phyloP scores from a whole-genome alignment of 2,329 filamentous ascomycete species.

The Penicillium decumbens region DNA sequence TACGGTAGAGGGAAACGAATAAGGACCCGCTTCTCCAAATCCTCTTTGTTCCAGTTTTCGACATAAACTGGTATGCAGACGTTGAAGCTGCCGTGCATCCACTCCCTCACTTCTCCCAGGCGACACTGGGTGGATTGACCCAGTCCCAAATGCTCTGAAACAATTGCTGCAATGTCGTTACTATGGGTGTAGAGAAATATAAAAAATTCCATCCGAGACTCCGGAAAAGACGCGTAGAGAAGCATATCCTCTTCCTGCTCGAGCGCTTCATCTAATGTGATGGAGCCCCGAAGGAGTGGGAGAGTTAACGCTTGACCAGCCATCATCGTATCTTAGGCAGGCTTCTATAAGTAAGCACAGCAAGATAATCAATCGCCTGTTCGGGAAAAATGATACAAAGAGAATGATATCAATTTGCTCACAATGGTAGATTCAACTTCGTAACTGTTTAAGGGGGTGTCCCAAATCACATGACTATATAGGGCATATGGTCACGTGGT shows the following conservation, averaged over 20 bases:
- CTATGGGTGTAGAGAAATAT: conserved; percentile 9
- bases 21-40: conserved; percentile 21
- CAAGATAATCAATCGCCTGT: too few relatives aligned
- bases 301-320: neutral
- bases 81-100: conserved; percentile 24
- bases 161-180: conserved; percentile 7
- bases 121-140: conserved; percentile 24
- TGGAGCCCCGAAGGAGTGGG: conserved; percentile 12
- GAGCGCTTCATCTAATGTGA: conserved; percentile 11
- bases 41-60: neutral
- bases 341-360: too few relatives aligned
- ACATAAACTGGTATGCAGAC: conserved; percentile 26
- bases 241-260: conserved; percentile 16
- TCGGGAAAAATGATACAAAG: too few relatives aligned
- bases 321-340: too few relatives aligned
- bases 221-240: conserved; percentile 8
- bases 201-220: conserved; percentile 12
- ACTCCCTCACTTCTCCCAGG: conserved; percentile 8
- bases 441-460: too few relatives aligned
- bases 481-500: too few relatives aligned
- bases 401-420: too few relatives aligned
- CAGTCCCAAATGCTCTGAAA: conserved; percentile 11
- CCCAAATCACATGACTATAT: too few relatives aligned
- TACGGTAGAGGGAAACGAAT: conserved; percentile 27
- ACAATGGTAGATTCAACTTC: too few relatives aligned